Percentiles rank a stretch among this genome's conserved stretches.
Evolutionary conservation across 306 rosid species (phyloP).

Genomic region (Malus sylvestris): DNA sequence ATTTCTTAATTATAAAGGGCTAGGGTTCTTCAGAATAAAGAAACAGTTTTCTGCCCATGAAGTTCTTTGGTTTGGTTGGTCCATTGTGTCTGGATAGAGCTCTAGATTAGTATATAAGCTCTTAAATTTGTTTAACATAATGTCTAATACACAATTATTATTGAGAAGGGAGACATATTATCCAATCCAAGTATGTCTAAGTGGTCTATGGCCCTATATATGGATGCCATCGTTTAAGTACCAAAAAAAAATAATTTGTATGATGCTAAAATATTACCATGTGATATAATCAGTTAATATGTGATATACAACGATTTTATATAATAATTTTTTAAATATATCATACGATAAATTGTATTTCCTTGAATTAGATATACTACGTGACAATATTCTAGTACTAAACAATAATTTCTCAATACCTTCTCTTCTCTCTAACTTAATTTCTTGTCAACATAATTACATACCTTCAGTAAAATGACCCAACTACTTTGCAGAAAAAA

Average conservation of each 20-base stretch:
- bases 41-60: neutral
- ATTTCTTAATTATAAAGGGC: neutral
- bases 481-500: too few species aligned
- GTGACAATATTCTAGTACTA: too few species aligned
- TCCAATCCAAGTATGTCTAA: neutral
- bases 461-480: too few species aligned
- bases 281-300: too few species aligned
- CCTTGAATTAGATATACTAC: neutral
- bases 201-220: neutral
- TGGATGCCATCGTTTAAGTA: neutral
- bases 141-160: neutral
- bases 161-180: neutral
- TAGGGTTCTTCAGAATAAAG: neutral
- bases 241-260: too few species aligned
- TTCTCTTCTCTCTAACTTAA: neutral
- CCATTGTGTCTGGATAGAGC: neutral
- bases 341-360: neutral
- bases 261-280: neutral
- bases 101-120: neutral
- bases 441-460: neutral
- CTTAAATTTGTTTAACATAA: neutral
- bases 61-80: conserved; percentile 4
- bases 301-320: neutral
- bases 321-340: too few species aligned
- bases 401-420: neutral